phyloP scores from a whole-genome alignment of 176 grass and related monocot species.

The Oryza glumipatula region DNA sequence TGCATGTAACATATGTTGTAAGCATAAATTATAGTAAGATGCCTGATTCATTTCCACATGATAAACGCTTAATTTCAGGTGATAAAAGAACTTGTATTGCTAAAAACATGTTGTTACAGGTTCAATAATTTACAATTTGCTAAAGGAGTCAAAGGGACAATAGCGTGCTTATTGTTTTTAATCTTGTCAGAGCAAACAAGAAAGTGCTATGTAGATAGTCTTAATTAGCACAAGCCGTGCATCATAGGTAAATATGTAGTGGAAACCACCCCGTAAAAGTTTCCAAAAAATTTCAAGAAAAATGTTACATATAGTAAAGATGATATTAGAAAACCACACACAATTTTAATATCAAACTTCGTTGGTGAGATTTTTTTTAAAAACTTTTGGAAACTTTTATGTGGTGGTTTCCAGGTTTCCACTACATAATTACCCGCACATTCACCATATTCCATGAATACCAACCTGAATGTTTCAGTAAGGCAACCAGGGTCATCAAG shows the following conservation, averaged over 20 bases:
- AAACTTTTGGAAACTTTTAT: background rate
- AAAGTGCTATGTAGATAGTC: constrained; percentile 4
- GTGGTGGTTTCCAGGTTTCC: background rate
- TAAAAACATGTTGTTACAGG: background rate
- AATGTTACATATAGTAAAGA: background rate
- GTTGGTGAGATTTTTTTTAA: background rate
- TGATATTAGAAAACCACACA: background rate
- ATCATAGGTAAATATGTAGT: background rate
- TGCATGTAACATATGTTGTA: constrained; percentile 6
- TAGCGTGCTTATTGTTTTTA: background rate
- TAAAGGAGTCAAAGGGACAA: constrained; percentile 3
- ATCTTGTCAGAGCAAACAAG: constrained; percentile 25
- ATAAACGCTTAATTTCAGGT: background rate
- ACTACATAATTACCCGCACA: background rate
- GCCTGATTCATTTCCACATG: constrained; percentile 34
- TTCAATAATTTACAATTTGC: background rate
- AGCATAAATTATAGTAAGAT: constrained; percentile 15
- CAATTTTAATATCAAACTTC: background rate
- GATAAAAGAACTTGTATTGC: constrained; percentile 12
- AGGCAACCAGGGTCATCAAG: constrained; percentile 75
- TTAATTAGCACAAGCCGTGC: background rate
- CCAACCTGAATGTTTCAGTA: constrained; percentile 87
- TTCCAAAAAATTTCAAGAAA: background rate
- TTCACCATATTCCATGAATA: constrained; percentile 17
- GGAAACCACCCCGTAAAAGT: background rate